Evolutionary conservation across 2,329 filamentous ascomycete genomes (phyloP), one percentile per base, ranked within the genome.

Genomic region (Monosporascus ibericus): DNA sequence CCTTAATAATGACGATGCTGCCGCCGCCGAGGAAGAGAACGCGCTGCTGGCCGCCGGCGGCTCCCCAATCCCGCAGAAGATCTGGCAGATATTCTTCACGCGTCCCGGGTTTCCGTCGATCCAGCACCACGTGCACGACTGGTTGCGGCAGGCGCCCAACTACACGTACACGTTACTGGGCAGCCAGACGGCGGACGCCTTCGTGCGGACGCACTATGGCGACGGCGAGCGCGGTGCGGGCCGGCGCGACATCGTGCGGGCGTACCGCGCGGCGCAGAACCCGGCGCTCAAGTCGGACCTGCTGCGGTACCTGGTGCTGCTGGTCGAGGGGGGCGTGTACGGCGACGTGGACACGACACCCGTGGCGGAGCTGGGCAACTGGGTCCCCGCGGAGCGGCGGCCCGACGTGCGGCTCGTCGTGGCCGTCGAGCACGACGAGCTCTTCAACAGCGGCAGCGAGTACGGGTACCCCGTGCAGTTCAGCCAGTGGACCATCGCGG

Each of bases 401-500:
- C 66, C 71, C n/a, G 81, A 87, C n/a, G 77, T 88, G 48, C 82
- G 87, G 59, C 80, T 88, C 75, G 80, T 89, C 20, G 79, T 88
- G 25, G 84, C 85, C 15, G 75, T 89, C 1, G 86, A 89, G 65
- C 85, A 88, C 52, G 86, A 88, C 62, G 79, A 88, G 66, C 85
- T 85, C 0, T 76, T 81, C 8, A 88, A 82, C 68, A 72, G 70
- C 18, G 69, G 82, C 48, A 85, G 88, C 63, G 76, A 81, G 2
- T 83, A 88, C 34, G 73, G 85, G 86, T 15, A 76, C 76, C 48
- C 88, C 88, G 68, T 87, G 58, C 88, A 85, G 0, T 88, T 89
- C 65, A 88, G 85, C 65, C 86, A 88, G 63, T 89, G 86, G 86
- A 88, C 86, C 0, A 87, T 88, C 61, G 85, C 87, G 72, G 80